Evolutionary conservation across 208 protist species (phyloP), one percentile per base, ranked within the genome.

Genomic region (Leptomonas seymouri): DNA sequence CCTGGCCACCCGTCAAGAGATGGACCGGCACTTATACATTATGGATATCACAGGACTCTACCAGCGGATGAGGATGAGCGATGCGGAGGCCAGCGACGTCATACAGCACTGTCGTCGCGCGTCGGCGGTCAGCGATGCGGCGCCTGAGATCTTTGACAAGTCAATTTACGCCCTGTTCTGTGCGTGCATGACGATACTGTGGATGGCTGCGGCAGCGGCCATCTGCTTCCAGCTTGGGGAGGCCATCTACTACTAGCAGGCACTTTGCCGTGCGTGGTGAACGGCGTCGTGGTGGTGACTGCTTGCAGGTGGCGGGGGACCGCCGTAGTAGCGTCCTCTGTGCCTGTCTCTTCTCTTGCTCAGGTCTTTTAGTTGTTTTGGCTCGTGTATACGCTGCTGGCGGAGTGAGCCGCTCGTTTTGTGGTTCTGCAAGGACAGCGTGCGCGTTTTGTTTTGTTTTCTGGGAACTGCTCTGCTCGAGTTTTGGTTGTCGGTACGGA

Each of bases 31-130:
- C 36, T 48, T 85, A 28, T 91, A 86, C 68, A 84, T 95, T 55
- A 85, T 93, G 74, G 80, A 93, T 72, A 78, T 87, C 27, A 77
- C 81, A 0, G 71, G 68, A 4, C 59, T 95, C 23, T 91, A 93
- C 60, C 90, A 95, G 62, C 53, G 62, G 6, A 57, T 85, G 12
- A 85, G 78, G 60, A 46, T 64, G 12, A 42, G 64, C 15, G 80
- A 82, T 41, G 45, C 25, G 27, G 77, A 85, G 42, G 74, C 77
- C 2, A 64, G 70, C 42, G 75, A 85, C n/a, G 81, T 84, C 34
- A 87, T 93, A 46, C 55, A 76, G 36, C 44, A 71, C 23, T 90
- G 81, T 65, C 67, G 87, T 34, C 21, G 51, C 8, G 80, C 88
- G 46, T 46, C 80, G 5, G 64, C 63, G 23, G 45, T 34, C 16